A percentile compares a stretch with the other conserved stretches of the same genome.
These are phyloP conservation scores for Discostella stelligeroides DNA, from an alignment of 108 stramenopile species.

Conservation along the genomic window DNA sequence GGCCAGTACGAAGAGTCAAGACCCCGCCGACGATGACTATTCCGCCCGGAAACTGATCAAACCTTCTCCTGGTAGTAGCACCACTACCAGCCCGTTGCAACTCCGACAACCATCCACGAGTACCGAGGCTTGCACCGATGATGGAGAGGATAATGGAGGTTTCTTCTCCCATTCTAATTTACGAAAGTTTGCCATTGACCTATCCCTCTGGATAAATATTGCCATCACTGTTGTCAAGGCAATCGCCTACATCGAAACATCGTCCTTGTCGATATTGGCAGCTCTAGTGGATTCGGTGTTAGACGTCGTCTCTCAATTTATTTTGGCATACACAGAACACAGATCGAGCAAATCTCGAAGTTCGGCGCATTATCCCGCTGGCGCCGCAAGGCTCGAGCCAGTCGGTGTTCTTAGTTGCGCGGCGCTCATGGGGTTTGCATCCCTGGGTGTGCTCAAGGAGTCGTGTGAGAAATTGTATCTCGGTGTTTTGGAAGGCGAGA, in stretches of 20 bases:
- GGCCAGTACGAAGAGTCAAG: constrained; percentile 28
- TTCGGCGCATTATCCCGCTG: constrained; percentile 90
- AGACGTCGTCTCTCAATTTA: constrained; percentile 88
- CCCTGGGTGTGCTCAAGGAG: constrained; percentile 88
- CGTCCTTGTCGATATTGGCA: constrained; percentile 87
- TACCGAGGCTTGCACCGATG: neutral
- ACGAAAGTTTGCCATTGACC: constrained; percentile 71
- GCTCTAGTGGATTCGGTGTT: constrained; percentile 88
- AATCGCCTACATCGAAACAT: constrained; percentile 73
- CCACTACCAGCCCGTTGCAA: neutral
- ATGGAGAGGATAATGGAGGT: neutral
- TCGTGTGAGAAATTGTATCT: constrained; percentile 44
- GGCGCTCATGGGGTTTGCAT: constrained; percentile 93
- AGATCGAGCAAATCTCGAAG: constrained; percentile 68
- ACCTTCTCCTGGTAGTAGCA: neutral
- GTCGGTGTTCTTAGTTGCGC: constrained; percentile 93
- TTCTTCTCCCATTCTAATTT: constrained; percentile 44
- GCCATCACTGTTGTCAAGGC: constrained; percentile 80
- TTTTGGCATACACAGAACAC: constrained; percentile 84
- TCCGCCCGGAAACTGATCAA: neutral
- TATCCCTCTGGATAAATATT: constrained; percentile 83
- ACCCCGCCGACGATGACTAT: constrained; percentile 10
- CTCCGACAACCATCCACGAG: neutral
- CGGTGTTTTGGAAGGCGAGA: constrained; percentile 35
- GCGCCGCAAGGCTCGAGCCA: constrained; percentile 89